Evolutionary conservation across 192 early-diverging fungal species (phyloP).

Genomic region (Diversispora eburnea): DNA sequence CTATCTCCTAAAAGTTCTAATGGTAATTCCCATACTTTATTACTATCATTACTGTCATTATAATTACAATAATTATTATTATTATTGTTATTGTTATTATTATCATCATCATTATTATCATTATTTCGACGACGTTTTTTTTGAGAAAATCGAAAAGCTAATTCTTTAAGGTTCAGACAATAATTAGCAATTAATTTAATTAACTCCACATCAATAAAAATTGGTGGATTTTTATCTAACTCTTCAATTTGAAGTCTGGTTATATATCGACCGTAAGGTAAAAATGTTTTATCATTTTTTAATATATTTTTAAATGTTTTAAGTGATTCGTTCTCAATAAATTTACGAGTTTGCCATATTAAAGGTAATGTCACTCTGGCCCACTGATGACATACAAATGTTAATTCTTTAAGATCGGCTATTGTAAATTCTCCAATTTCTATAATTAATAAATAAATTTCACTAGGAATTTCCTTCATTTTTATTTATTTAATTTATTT

Average conservation of each 20-base stretch:
- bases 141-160: conserved; percentile 1
- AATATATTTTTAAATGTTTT: not conserved
- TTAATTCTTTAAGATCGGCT: not conserved
- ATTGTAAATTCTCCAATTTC: not conserved
- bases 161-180: conserved; percentile 21
- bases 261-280: conserved; percentile 21
- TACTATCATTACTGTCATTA: not conserved
- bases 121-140: not conserved
- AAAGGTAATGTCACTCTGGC: not conserved
- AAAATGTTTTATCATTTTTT: not conserved
- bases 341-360: conserved; percentile 9
- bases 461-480: conserved; percentile 4
- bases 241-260: conserved; percentile 8
- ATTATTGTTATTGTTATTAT: too few species aligned
- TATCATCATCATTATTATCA: too few species aligned
- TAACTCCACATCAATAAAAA: conserved; percentile 10
- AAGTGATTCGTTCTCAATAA: not conserved
- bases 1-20: conserved; percentile 13
- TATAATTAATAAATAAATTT: not conserved
- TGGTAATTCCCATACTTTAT: conserved; percentile 1
- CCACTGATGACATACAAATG: conserved; percentile 17
- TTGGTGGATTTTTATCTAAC: conserved; percentile 6
- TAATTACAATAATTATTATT: too few species aligned
- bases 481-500: too few species aligned
- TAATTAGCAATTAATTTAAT: conserved; percentile 12